Percentiles rank a stretch among this genome's conserved stretches.
phyloP scores from a whole-genome alignment of 371 early-diverging fungal species.

The Rhizopus arrhizus region DNA sequence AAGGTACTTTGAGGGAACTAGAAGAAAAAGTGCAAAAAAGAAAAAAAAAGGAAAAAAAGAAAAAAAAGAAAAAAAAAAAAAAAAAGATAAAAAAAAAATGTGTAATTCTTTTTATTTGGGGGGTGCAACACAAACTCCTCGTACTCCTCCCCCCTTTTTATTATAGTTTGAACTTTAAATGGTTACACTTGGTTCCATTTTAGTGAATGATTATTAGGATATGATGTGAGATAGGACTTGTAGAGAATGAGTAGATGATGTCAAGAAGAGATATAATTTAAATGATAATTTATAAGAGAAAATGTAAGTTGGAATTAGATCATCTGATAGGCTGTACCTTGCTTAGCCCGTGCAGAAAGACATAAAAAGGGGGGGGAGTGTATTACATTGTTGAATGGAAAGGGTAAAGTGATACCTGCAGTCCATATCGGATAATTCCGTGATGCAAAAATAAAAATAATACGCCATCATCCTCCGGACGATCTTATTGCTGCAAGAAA shows the following conservation, averaged over 20 bases:
- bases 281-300: too few species aligned
- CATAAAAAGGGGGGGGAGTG: slow-evolving; percentile 52
- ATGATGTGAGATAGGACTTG: too few species aligned
- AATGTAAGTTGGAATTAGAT: slow-evolving; percentile 38
- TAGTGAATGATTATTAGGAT: not conserved
- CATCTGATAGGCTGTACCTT: slow-evolving; percentile 53
- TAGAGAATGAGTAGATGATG: too few species aligned
- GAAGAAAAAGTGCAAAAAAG: slow-evolving; percentile 13
- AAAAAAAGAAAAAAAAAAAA: slow-evolving; percentile 3
- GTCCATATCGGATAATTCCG: too few species aligned
- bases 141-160: slow-evolving; percentile 24
- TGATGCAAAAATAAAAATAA: too few species aligned
- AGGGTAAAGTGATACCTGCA: too few species aligned
- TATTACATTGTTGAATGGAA: too few species aligned
- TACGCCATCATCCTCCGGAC: too few species aligned
- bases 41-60: slow-evolving; percentile 7
- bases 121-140: not conserved
- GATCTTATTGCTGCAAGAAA: too few species aligned
- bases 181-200: slow-evolving; percentile 34
- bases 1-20: too few species aligned
- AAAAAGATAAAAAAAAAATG: slow-evolving; percentile 8
- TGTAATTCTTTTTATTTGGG: not conserved
- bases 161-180: slow-evolving; percentile 16
- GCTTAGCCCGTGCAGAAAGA: slow-evolving; percentile 64
- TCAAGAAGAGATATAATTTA: too few species aligned